Base-by-base conservation (phyloP, 495 filamentous ascomycete species). In the Neurospora sublineolata region DNA sequence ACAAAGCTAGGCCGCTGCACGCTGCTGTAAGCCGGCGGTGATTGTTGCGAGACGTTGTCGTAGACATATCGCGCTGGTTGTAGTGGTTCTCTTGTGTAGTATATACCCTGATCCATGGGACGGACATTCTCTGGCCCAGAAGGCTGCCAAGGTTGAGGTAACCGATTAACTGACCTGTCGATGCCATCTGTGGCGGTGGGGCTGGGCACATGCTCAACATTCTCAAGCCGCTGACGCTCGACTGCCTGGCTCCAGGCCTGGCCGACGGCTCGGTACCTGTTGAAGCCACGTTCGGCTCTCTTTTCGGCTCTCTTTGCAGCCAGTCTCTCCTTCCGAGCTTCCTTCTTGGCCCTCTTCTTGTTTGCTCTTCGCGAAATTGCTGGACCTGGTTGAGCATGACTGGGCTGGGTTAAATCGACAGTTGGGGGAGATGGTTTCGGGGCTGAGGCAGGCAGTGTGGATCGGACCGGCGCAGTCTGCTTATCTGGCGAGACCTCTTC, bases 191-290 rank as follows among this genome's bases (percentile, higher is more conserved):
- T 40, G 30, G 64, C 70, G 20, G 38, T 68, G 70, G 73, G 46
- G 16, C 16, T 64, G 52, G 52, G 36, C 39, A 44, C 37, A 16
- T 69, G 41, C n/a, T 52, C 73, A 30, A 73, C 23, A 33, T 73
- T 40, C 16, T 14, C 74, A 67, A 44, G 73, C 41, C 77, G 76
- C 42, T 75, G 73, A 30, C 78, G 73, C 58, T 77, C 78, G 52
- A 78, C 69, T 7, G 75, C 79, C 42, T 82, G 73, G 40, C 76
- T 70, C 74, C 79, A 75, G 18, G 81, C 81, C 69, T 78, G 75
- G 14, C 75, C 80, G 18, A 72, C 77, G 18, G 81, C 81, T 71
- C 80, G 78, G 52, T 83, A 83, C 20, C 82, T 77, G 41, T 75
- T 77, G 71, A 84, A 82, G 36, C 80, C 80, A 16, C 77, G 73